These are phyloP conservation scores for Apostasia ramifera DNA, from an alignment of 106 monocot species.

Conservation along the genomic window DNA sequence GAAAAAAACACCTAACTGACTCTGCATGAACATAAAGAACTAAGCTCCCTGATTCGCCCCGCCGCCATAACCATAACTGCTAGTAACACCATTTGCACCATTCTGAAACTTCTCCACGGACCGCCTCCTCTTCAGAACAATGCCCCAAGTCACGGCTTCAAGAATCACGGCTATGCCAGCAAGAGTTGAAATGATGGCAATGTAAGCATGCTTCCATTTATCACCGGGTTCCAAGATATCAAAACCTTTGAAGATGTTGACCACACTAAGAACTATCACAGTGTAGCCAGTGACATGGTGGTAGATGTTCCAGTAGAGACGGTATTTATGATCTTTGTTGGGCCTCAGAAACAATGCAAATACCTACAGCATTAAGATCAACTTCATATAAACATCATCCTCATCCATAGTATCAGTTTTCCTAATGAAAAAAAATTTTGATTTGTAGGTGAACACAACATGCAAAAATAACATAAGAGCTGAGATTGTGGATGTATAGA, in stretches of 20 bases:
- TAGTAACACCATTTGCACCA: conserved; percentile 11
- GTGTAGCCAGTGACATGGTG: conserved; percentile 61
- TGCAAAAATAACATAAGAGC: not conserved
- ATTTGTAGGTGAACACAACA: not conserved
- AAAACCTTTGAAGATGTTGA: conserved; percentile 85
- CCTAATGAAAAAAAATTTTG: no score
- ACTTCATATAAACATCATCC: not conserved
- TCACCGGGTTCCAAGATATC: conserved; percentile 49
- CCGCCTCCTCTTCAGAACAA: conserved; percentile 35
- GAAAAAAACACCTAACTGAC: not conserved
- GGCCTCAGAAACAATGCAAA: conserved; percentile 72
- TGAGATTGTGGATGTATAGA: not conserved
- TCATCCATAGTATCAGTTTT: not conserved
- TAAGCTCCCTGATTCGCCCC: conserved; percentile 4
- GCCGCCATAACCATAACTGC: not conserved
- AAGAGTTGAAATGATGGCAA: conserved; percentile 34
- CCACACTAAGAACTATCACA: conserved; percentile 46
- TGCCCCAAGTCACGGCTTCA: conserved; percentile 55
- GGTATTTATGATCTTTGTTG: conserved; percentile 59
- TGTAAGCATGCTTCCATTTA: conserved; percentile 67
- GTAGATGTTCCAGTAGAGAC: conserved; percentile 76
- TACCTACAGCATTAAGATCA: conserved; percentile 24
- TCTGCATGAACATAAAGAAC: not conserved
- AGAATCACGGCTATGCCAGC: conserved; percentile 39
- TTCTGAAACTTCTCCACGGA: conserved; percentile 25